Conservation (phyloP, 441 rosid genomes). For the Kokia cookei region DNA sequence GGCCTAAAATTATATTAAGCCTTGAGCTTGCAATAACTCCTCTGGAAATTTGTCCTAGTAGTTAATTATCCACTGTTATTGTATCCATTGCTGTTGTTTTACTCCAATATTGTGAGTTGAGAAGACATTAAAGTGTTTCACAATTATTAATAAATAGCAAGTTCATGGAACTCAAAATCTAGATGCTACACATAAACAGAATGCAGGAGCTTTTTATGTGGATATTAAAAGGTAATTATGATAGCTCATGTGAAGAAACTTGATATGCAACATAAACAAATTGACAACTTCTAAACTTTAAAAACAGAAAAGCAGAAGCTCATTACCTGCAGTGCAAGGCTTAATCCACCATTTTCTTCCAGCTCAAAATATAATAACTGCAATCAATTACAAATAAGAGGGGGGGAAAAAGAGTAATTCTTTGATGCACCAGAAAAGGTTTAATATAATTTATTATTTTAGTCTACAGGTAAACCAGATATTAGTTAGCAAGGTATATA, state of each 20-base stretch:
- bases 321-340: constrained; percentile 85
- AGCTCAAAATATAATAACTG: constrained; percentile 90
- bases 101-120: not conserved
- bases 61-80: not conserved
- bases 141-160: not conserved
- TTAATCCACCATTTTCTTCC: constrained; percentile 70
- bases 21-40: not conserved
- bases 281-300: not conserved
- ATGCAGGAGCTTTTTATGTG: not conserved
- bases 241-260: not conserved
- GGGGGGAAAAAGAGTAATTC: not conserved
- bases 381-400: constrained; percentile 13
- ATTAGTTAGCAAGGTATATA: not conserved
- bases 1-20: not conserved
- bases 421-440: not conserved
- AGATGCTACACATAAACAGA: not conserved
- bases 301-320: not conserved
- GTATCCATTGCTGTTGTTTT: not conserved
- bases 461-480: not conserved
- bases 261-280: not conserved
- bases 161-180: not conserved
- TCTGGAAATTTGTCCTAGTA: not conserved
- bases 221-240: not conserved
- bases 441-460: not conserved
- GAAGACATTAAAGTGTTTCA: not conserved